Evolutionary conservation across 139 green algal genomes (phyloP).

Genomic region (Nannochloris sp.): DNA sequence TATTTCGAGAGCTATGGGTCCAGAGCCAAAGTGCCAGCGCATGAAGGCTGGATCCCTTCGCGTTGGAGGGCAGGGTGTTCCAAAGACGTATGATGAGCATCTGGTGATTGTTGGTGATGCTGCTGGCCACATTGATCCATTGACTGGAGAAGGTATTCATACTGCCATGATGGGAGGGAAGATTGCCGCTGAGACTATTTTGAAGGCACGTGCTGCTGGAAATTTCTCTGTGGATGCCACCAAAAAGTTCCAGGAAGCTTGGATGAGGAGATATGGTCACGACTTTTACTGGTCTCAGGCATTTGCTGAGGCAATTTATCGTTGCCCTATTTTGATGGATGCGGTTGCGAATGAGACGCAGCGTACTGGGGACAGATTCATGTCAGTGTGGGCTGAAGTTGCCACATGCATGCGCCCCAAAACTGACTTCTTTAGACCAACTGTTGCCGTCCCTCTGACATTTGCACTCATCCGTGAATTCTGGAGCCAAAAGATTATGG

Average conservation of each 20-base stretch:
- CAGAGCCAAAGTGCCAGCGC: conserved; percentile 81
- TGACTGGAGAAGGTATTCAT: conserved; percentile 78
- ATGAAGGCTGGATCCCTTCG: conserved; percentile 75
- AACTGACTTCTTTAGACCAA: conserved; percentile 83
- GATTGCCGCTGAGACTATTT: conserved; percentile 64
- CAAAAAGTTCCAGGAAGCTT: conserved; percentile 53
- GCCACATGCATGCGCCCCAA: conserved; percentile 89
- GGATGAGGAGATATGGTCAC: conserved; percentile 63
- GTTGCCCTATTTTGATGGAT: conserved; percentile 70
- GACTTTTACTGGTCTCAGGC: conserved; percentile 68
- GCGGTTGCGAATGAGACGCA: conserved; percentile 76
- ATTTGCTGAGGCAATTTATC: conserved; percentile 41
- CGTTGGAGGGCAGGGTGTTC: conserved; percentile 50
- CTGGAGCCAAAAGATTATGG: conserved; percentile 63
- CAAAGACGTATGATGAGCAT: conserved; percentile 69
- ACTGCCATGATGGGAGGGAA: conserved; percentile 90
- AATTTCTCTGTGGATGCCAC: conserved; percentile 56
- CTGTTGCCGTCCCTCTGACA: conserved; percentile 65
- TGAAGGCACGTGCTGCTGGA: conserved; percentile 59
- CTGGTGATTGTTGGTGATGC: conserved; percentile 83
- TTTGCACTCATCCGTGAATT: conserved; percentile 76
- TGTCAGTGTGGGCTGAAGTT: conserved; percentile 81
- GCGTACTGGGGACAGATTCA: conserved; percentile 66
- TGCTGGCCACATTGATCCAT: conserved; percentile 81
- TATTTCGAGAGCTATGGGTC: conserved; percentile 62